These are phyloP conservation scores for Rehmannia glutinosa DNA, from an alignment of 257 asterid species.

Conservation along the genomic window DNA sequence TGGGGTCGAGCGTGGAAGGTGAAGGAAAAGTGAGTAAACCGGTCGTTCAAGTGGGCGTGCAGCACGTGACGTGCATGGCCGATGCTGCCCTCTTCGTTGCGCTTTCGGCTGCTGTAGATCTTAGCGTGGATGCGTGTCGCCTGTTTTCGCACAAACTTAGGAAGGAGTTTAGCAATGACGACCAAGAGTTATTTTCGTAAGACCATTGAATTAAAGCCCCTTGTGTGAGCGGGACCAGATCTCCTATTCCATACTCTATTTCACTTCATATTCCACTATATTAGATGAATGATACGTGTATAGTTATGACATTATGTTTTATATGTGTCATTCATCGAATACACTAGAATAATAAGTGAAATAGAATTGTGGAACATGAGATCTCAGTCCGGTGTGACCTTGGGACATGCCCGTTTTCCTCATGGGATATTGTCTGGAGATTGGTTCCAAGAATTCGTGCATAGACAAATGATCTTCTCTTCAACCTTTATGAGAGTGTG, in stretches of 20 bases:
- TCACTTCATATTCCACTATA: too few relatives aligned
- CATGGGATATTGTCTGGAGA: too few relatives aligned
- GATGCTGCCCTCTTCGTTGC: slow-evolving; percentile 82
- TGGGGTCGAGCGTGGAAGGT: slow-evolving; percentile 74
- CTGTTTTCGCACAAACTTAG: slow-evolving; percentile 64
- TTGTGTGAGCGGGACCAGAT: too few relatives aligned
- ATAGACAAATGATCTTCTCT: background rate
- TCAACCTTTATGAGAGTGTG: background rate
- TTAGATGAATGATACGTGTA: too few relatives aligned
- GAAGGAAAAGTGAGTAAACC: slow-evolving; percentile 67
- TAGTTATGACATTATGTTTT: too few relatives aligned
- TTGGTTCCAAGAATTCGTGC: background rate
- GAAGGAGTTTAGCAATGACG: slow-evolving; percentile 63
- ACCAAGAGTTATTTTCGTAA: slow-evolving; percentile 11
- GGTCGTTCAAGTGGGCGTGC: slow-evolving; percentile 63
- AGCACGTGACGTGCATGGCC: slow-evolving; percentile 75
- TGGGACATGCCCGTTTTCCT: background rate
- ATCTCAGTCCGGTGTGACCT: too few relatives aligned
- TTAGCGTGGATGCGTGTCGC: slow-evolving; percentile 84
- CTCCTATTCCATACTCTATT: too few relatives aligned
- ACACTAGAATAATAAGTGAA: too few relatives aligned
- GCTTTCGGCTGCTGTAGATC: slow-evolving; percentile 80
- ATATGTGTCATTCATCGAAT: too few relatives aligned
- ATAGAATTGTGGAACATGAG: too few relatives aligned
- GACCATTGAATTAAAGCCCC: too few relatives aligned